Percentiles rank a stretch among this genome's conserved stretches.
These are phyloP conservation scores for Blastomyces gilchristii DNA, from an alignment of 2,329 filamentous ascomycete species.

Conservation along the genomic window DNA sequence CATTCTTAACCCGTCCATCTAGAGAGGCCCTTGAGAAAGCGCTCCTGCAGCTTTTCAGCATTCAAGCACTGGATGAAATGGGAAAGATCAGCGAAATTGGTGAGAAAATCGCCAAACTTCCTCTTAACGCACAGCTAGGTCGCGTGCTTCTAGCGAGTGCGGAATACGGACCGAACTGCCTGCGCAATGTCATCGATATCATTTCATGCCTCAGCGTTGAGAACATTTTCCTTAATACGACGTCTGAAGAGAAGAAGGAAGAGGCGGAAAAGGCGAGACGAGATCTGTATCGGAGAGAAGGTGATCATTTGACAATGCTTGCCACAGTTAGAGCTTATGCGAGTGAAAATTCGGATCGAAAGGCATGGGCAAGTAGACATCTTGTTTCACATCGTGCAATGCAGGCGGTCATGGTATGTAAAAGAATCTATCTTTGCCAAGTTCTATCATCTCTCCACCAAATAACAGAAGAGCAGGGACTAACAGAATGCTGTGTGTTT, in stretches of 20 bases:
- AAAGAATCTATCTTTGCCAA: background rate
- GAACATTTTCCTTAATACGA: constrained; percentile 51
- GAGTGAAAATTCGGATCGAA: constrained; percentile 48
- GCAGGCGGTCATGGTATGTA: constrained; percentile 50
- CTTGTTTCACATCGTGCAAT: constrained; percentile 54
- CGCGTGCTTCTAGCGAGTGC: constrained; percentile 74
- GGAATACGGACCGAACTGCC: constrained; percentile 57
- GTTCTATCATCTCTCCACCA: background rate
- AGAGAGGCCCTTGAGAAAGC: constrained; percentile 71
- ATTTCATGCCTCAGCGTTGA: constrained; percentile 57
- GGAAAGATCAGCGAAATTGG: constrained; percentile 67
- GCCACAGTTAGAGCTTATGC: constrained; percentile 51
- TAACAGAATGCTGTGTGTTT: background rate
- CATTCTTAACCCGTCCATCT: constrained; percentile 72
- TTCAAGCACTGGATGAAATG: constrained; percentile 62
- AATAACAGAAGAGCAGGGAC: background rate
- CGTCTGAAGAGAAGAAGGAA: constrained; percentile 51
- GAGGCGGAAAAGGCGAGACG: constrained; percentile 46
- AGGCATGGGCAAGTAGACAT: constrained; percentile 49
- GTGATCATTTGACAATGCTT: constrained; percentile 54
- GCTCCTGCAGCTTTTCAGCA: constrained; percentile 64
- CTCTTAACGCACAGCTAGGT: constrained; percentile 69
- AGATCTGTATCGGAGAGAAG: constrained; percentile 49
- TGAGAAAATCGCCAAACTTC: constrained; percentile 67
- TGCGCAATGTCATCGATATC: constrained; percentile 78